phyloP scores from a whole-genome alignment of 495 filamentous ascomycete genomes.

The Aspergillus baeticus region DNA sequence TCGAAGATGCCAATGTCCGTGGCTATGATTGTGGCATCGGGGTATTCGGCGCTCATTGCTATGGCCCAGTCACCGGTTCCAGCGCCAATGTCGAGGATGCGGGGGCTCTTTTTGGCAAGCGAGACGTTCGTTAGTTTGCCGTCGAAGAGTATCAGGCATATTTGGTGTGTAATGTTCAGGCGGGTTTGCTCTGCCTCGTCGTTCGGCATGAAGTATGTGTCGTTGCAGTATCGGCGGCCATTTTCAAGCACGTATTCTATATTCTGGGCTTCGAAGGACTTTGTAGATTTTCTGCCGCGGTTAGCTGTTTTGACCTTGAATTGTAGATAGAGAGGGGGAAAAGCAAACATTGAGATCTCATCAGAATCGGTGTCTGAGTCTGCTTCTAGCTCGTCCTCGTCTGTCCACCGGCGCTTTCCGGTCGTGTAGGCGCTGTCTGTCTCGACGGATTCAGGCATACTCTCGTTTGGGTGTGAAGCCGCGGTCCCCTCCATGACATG shows the following conservation, averaged over 20 bases:
- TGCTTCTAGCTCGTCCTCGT: conserved; percentile 18
- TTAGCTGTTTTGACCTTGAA: conserved; percentile 11
- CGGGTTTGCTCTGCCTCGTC: conserved; percentile 73
- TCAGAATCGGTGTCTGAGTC: conserved; percentile 23
- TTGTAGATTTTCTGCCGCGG: conserved; percentile 50
- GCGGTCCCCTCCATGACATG: conserved; percentile 35
- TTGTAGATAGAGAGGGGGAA: neutral
- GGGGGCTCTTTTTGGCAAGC: conserved; percentile 46
- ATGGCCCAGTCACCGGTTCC: conserved; percentile 76
- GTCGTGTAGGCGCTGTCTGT: conserved; percentile 8
- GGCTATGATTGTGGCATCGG: conserved; percentile 62
- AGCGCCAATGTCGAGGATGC: conserved; percentile 69
- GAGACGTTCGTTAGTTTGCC: conserved; percentile 58
- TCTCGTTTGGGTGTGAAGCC: conserved; percentile 18
- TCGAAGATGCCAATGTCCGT: conserved; percentile 60
- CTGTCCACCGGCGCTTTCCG: conserved; percentile 4
- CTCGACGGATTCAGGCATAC: conserved; percentile 14
- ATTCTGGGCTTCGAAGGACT: conserved; percentile 56
- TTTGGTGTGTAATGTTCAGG: conserved; percentile 64
- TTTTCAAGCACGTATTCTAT: conserved; percentile 60
- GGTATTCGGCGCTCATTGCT: conserved; percentile 63
- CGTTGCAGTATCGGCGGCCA: conserved; percentile 64
- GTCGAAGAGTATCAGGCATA: conserved; percentile 60
- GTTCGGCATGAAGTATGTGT: conserved; percentile 72
- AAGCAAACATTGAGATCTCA: conserved; percentile 29